These are phyloP conservation scores for Malus orientalis DNA, from an alignment of 306 rosid genomes.

Conservation along the genomic window DNA sequence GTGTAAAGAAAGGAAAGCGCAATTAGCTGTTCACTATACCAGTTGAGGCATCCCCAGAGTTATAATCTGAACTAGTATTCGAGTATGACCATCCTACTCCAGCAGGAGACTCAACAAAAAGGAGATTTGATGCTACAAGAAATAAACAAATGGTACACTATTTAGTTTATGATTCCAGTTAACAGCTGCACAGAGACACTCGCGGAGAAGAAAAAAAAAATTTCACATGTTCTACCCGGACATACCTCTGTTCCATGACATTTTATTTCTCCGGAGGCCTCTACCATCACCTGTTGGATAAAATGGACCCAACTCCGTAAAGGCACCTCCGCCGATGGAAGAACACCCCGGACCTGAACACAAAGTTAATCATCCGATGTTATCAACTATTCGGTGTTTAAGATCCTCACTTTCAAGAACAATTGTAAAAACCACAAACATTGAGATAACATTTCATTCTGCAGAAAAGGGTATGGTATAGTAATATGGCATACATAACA, in stretches of 20 bases:
- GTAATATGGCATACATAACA: background rate
- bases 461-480: background rate
- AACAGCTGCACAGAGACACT: too few species aligned
- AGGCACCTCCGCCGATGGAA: background rate
- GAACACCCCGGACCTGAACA: background rate
- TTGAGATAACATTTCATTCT: background rate
- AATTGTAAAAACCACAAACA: background rate
- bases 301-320: conserved; percentile 84
- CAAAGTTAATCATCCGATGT: background rate
- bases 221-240: background rate
- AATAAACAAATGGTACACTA: background rate
- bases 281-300: conserved; percentile 71
- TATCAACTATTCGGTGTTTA: background rate
- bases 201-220: background rate
- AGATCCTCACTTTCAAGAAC: background rate
- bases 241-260: conserved; percentile 82
- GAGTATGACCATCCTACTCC: conserved; percentile 99
- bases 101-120: conserved; percentile 89
- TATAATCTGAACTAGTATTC: conserved; percentile 70
- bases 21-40: conserved; percentile 37
- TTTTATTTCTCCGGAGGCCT: conserved; percentile 55
- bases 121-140: conserved; percentile 66
- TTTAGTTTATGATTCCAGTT: background rate
- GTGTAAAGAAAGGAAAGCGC: background rate
- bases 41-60: conserved; percentile 56